These are phyloP conservation scores for Coemansia javaensis DNA, from an alignment of 192 early-diverging fungal species.

Conservation along the genomic window DNA sequence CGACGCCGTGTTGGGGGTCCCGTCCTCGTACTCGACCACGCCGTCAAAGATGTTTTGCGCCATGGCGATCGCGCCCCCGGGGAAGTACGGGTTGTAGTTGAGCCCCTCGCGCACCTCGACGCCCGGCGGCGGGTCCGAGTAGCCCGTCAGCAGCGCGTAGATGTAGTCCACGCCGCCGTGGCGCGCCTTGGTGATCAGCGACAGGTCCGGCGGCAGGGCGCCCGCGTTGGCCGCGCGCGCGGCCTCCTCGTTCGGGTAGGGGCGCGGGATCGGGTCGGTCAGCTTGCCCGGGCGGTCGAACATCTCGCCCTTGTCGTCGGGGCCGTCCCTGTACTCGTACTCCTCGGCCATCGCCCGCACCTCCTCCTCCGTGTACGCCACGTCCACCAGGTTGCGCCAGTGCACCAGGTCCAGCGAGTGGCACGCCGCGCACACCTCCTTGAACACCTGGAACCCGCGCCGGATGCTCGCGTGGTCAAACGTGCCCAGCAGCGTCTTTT, in stretches of 20 bases:
- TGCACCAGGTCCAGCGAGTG: constrained; percentile 92
- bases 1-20: constrained; percentile 88
- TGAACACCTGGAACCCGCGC: constrained; percentile 98
- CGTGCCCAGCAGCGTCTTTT: constrained; percentile 72
- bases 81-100: constrained; percentile 99
- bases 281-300: constrained; percentile 93
- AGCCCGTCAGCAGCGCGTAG: constrained; percentile 92
- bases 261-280: constrained; percentile 81
- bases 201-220: constrained; percentile 92
- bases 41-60: constrained; percentile 91
- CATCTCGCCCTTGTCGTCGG: constrained; percentile 86
- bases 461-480: constrained; percentile 95
- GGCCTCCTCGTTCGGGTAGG: constrained; percentile 97
- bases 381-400: constrained; percentile 94
- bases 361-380: constrained; percentile 89
- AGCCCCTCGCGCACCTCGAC: constrained; percentile 90
- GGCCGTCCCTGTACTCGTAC: constrained; percentile 87
- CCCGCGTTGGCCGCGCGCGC: constrained; percentile 94
- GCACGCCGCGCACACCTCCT: constrained; percentile 95
- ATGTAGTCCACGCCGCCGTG: constrained; percentile 95
- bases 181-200: constrained; percentile 89
- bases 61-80: constrained; percentile 96
- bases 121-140: constrained; percentile 90
- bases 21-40: constrained; percentile 94
- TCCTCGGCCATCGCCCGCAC: constrained; percentile 91